A percentile compares a stretch with the other conserved stretches of the same genome.
Evolutionary conservation across 768 basidiomycete genomes (phyloP).

Genomic region (Pluteus cervinus): DNA sequence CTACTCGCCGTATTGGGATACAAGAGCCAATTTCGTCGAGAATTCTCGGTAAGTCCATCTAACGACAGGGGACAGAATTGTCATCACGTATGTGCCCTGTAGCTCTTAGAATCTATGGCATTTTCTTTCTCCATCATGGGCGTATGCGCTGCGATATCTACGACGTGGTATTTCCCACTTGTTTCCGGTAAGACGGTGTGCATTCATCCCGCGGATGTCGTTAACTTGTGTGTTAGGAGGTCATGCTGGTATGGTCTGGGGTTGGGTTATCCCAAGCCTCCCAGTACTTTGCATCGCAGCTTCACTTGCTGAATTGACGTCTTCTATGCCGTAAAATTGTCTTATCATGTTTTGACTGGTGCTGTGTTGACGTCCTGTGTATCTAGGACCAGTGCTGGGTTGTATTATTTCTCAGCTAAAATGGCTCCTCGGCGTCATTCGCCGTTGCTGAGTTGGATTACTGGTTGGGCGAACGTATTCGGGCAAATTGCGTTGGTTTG

Average conservation of each 20-base stretch:
- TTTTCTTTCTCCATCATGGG: constrained; percentile 73
- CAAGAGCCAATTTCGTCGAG: constrained; percentile 66
- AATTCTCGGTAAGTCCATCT: constrained; percentile 51
- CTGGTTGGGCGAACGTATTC: constrained; percentile 57
- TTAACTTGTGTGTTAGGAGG: constrained; percentile 31
- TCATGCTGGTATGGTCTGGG: constrained; percentile 63
- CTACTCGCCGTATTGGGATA: constrained; percentile 64
- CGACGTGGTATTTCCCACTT: constrained; percentile 60
- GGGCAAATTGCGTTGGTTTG: constrained; percentile 49
- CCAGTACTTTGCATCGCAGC: constrained; percentile 53
- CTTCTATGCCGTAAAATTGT: constrained; percentile 60
- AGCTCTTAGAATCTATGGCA: constrained; percentile 57
- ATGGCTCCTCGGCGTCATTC: constrained; percentile 42
- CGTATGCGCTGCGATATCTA: constrained; percentile 61
- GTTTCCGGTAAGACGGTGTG: constrained; percentile 39
- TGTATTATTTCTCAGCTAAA: constrained; percentile 61
- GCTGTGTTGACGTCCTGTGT: not conserved
- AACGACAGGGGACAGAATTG: not conserved
- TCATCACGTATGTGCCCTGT: not conserved
- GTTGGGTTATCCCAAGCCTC: constrained; percentile 53
- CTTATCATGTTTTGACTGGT: not conserved
- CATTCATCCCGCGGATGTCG: not conserved
- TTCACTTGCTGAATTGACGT: constrained; percentile 51
- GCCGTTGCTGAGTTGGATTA: constrained; percentile 51
- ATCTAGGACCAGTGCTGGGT: constrained; percentile 50